Percentiles rank a stretch among this genome's conserved stretches.
Evolutionary conservation across 257 asterid genomes (phyloP).

Genomic region (Solanum sitiens): DNA sequence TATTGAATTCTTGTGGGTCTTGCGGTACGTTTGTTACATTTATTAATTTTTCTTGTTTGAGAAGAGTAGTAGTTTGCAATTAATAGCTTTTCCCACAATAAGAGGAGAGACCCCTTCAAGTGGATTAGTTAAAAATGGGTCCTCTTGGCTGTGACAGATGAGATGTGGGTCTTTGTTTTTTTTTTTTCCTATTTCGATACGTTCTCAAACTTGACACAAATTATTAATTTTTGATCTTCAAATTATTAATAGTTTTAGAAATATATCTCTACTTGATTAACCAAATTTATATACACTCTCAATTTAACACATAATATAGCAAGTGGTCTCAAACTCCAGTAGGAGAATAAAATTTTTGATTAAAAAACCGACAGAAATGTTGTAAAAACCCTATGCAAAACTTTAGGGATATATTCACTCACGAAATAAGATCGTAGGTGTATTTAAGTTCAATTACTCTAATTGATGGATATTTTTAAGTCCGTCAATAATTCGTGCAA

Average conservation of each 20-base stretch:
- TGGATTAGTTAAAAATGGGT: neutral
- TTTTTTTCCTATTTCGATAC: too few species aligned
- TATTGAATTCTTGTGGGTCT: neutral
- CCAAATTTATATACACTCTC: accelerated
- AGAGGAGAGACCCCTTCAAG: neutral
- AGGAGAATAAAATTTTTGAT: too few species aligned
- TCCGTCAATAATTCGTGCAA: too few species aligned
- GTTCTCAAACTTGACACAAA: too few species aligned
- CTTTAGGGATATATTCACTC: neutral
- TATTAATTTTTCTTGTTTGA: neutral
- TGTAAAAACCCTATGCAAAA: too few species aligned
- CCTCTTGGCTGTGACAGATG: neutral
- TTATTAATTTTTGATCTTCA: too few species aligned
- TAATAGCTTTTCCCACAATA: neutral
- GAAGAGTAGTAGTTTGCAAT: neutral
- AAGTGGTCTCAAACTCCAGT: neutral
- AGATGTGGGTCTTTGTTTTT: neutral
- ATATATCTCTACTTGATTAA: neutral
- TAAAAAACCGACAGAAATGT: too few species aligned
- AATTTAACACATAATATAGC: neutral
- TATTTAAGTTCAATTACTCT: too few species aligned
- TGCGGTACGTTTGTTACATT: neutral
- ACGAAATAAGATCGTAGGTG: neutral
- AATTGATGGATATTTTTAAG: too few species aligned
- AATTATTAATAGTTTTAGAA: too few species aligned